Conservation (phyloP, 108 stramenopile genomes). For the Seminavis robusta region DNA sequence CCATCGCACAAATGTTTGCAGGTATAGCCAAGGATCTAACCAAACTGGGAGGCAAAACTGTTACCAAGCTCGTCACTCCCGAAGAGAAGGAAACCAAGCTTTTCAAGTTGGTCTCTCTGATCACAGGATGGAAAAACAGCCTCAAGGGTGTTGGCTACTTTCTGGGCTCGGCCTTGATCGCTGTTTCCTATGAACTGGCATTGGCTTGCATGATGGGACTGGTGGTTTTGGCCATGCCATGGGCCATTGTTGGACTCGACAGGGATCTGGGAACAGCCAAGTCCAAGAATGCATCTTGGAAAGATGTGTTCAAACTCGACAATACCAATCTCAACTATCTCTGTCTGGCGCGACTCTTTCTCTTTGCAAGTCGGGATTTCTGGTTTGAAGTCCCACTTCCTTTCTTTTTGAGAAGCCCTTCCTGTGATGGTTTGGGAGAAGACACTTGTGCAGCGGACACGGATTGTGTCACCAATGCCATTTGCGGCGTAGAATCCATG, state of each 20-base stretch:
- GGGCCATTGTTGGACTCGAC: constrained; percentile 80
- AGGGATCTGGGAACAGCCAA: constrained; percentile 79
- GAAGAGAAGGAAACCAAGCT: constrained; percentile 84
- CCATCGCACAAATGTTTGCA: constrained; percentile 91
- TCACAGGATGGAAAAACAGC: constrained; percentile 95
- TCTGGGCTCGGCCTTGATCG: constrained; percentile 72
- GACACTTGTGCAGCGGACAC: constrained; percentile 36
- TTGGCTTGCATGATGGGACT: constrained; percentile 85
- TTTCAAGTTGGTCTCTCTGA: constrained; percentile 82
- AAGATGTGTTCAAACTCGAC: constrained; percentile 74
- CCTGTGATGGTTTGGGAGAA: constrained; percentile 64
- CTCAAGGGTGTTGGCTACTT: constrained; percentile 93
- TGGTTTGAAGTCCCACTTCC: constrained; percentile 97
- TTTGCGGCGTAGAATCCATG: constrained; percentile 42
- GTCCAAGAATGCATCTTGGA: constrained; percentile 67
- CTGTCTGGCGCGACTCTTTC: constrained; percentile 82
- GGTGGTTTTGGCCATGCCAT: constrained; percentile 79
- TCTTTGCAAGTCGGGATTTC: constrained; percentile 92
- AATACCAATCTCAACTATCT: constrained; percentile 83
- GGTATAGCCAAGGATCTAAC: constrained; percentile 94
- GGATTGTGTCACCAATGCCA: constrained; percentile 56
- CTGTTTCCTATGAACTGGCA: constrained; percentile 72
- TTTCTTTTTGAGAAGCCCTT: constrained; percentile 85
- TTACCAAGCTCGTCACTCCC: constrained; percentile 91
- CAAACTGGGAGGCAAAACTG: constrained; percentile 92